Percentiles rank a stretch among this genome's conserved stretches.
Conservation (phyloP, 176 grass and related monocot genomes). For the Ananas comosus region DNA sequence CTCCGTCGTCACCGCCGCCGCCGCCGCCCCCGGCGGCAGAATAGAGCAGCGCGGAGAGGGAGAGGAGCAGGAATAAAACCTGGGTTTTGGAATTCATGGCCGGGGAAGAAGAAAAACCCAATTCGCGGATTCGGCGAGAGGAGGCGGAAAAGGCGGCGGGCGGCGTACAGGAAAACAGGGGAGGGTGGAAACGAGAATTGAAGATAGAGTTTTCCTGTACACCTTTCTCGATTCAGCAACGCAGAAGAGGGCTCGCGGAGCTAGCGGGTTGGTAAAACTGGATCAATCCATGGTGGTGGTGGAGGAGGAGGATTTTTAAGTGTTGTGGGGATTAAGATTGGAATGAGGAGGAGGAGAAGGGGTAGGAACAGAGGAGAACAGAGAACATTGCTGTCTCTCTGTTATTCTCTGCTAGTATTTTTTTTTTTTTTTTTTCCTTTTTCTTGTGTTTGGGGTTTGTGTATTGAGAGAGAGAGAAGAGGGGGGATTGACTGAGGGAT, state of each 20-base stretch:
- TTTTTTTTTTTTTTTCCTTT: not conserved
- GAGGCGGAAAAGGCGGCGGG: not conserved
- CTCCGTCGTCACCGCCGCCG: too few relatives aligned
- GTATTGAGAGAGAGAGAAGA: too few relatives aligned
- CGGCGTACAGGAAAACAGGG: slow-evolving; percentile 15
- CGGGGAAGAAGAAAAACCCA: not conserved
- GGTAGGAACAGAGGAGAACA: not conserved
- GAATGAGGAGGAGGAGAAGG: not conserved
- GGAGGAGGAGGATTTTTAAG: not conserved
- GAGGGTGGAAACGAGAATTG: slow-evolving; percentile 4
- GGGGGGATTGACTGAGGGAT: slow-evolving; percentile 4
- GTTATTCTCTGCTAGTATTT: not conserved
- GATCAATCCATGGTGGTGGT: not conserved
- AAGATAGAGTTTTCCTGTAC: not conserved
- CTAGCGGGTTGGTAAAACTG: not conserved
- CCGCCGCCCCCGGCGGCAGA: not conserved
- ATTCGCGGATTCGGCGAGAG: not conserved
- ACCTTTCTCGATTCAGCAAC: not conserved
- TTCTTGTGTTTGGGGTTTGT: not conserved
- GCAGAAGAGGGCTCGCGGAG: not conserved
- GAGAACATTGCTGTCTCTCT: not conserved
- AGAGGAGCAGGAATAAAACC: slow-evolving; percentile 1
- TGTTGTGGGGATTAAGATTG: not conserved
- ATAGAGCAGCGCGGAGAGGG: slow-evolving; percentile 8
- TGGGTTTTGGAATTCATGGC: slow-evolving; percentile 11